These are phyloP conservation scores for Hyphodiscus hymeniophilus DNA, from an alignment of 495 filamentous ascomycete species.

Conservation along the genomic window DNA sequence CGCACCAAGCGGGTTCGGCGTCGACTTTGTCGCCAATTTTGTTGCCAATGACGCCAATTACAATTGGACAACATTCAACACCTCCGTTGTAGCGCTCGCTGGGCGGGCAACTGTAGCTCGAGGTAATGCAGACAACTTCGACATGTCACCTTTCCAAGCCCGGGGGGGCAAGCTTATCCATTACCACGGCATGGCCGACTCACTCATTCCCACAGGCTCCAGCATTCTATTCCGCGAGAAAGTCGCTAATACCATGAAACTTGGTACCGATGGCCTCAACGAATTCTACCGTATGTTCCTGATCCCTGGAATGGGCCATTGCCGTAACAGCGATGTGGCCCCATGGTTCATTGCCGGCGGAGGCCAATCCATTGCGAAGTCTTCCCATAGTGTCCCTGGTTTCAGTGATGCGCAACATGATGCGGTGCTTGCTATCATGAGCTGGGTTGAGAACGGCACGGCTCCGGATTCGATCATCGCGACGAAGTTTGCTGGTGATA, in stretches of 20 bases:
- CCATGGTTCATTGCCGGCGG: conserved; percentile 38
- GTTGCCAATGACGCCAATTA: conserved; percentile 29
- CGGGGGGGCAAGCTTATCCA: conserved; percentile 46
- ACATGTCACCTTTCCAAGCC: conserved; percentile 37
- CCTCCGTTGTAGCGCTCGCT: conserved; percentile 34
- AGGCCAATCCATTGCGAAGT: conserved; percentile 26
- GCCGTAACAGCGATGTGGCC: conserved; percentile 31
- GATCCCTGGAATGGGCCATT: conserved; percentile 32
- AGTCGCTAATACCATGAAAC: conserved; percentile 27
- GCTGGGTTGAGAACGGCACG: conserved; percentile 41
- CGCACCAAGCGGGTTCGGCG: no score
- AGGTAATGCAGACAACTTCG: conserved; percentile 39
- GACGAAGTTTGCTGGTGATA: conserved; percentile 32
- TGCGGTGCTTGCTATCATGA: conserved; percentile 38
- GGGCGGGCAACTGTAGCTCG: no score
- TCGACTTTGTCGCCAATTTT: no score
- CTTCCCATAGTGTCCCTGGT: conserved; percentile 29
- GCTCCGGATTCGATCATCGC: conserved; percentile 33
- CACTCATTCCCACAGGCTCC: conserved; percentile 34
- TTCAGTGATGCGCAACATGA: conserved; percentile 37
- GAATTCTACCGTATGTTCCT: conserved; percentile 33
- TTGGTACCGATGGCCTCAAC: conserved; percentile 22
- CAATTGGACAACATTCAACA: conserved; percentile 27
- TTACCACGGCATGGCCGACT: conserved; percentile 47
- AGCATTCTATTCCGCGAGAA: conserved; percentile 36